Base-by-base conservation (phyloP, 2,329 filamentous ascomycete genomes). In the Zelopaecilomyces penicillatus region DNA sequence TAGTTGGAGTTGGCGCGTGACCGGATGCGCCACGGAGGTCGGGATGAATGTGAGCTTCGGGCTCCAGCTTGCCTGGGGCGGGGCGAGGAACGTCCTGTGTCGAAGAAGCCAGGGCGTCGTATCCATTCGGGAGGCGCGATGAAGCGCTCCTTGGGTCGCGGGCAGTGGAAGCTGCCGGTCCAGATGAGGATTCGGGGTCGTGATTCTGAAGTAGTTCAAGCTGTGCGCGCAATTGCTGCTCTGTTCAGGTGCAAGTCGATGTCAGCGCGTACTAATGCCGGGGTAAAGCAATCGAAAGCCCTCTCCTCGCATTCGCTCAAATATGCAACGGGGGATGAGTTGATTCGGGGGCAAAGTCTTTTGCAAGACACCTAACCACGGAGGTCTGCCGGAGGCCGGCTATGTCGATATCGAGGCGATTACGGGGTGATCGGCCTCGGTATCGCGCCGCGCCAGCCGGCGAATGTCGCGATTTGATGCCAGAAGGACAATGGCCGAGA, bases 31-130 rank as follows among this genome's bases (percentile, higher is more conserved):
- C 65, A 54, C 71, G 66, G 37, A 75, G 62, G 43, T 74, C 69
- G 19, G 71, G 71, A 47, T 75, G 70, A 41, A 75, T 73, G 49
- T 69, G 67, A 48, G 67, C 57, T 52, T 74, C 70, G 51, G 59
- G 59, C 49, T 69, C 66, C 48, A 61, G 43, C 50, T 67, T 64
- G 49, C 56, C 44, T 51, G 56, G 52, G 50, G 65, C 46, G 49
- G 59, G 55, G 50, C 61, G 63, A 47, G 57, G 52, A 47, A 56
- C 58, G 57, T 64, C 64, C 55, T 59, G 61, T 8, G 59, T 56
- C 46, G 59, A 54, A 44, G 59, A 57, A 40, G 62, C 53, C 46
- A 66, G 53, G 45, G 67, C 64, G 49, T 65, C 66, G 61, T 73
- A 73, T 58, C 69, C 71, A 70, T 74, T 71, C 55, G 64, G 55